Conservation (phyloP, 768 basidiomycete species). For the Sutorius australiensis region DNA sequence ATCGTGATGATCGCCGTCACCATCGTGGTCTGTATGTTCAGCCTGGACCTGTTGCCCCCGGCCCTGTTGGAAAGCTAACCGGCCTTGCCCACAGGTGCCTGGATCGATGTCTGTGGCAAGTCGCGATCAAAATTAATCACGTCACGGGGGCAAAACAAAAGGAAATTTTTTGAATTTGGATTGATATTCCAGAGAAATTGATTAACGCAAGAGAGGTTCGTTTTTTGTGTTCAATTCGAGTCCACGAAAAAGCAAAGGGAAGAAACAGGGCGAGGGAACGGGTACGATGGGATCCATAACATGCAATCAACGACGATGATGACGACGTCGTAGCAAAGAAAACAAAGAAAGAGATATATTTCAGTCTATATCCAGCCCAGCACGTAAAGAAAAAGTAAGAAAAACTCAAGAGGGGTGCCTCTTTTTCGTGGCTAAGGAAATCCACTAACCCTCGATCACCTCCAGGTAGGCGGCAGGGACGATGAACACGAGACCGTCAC, state of each 20-base stretch:
- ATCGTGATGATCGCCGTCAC: slow-evolving; percentile 5
- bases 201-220: slow-evolving; percentile 6
- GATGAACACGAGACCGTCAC: slow-evolving; percentile 78
- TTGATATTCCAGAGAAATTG: slow-evolving; percentile 4
- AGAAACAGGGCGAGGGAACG: slow-evolving; percentile 1
- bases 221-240: slow-evolving; percentile 3
- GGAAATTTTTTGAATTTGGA: slow-evolving; percentile 13
- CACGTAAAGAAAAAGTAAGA: slow-evolving; percentile 42
- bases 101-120: slow-evolving; percentile 3
- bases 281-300: slow-evolving; percentile 10
- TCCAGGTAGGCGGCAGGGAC: slow-evolving; percentile 93
- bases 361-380: slow-evolving; percentile 68
- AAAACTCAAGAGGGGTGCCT: slow-evolving; percentile 47
- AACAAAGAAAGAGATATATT: slow-evolving; percentile 55
- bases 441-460: slow-evolving; percentile 83
- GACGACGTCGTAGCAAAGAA: slow-evolving; percentile 37
- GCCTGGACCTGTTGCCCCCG: background rate
- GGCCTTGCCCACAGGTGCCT: background rate
- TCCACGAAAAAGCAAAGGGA: background rate
- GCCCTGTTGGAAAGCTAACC: background rate
- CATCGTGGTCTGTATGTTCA: background rate
- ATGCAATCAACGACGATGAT: slow-evolving; percentile 10
- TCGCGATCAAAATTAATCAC: slow-evolving; percentile 13
- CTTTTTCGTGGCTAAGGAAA: slow-evolving; percentile 26
- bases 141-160: slow-evolving; percentile 4